A percentile compares a stretch with the other conserved stretches of the same genome.
These are phyloP conservation scores for Lentinula edodes DNA, from an alignment of 768 basidiomycete genomes.

Conservation along the genomic window DNA sequence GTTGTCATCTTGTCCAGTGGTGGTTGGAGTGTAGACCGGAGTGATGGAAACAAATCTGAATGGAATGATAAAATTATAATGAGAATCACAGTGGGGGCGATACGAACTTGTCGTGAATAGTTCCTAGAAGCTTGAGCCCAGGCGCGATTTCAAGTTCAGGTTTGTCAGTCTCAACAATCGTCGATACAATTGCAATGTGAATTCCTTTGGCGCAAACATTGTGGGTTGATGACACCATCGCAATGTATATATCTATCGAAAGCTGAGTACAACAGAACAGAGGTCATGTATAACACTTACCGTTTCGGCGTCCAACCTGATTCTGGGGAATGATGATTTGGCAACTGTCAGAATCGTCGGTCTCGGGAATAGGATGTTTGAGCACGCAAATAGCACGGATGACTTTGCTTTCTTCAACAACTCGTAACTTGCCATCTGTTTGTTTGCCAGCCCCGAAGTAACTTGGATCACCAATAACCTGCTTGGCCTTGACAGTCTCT, in stretches of 20 bases:
- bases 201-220: slow-evolving; percentile 96
- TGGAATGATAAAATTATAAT: neutral
- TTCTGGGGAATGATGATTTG: slow-evolving; percentile 99
- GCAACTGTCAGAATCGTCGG: slow-evolving; percentile 89
- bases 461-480: slow-evolving; percentile 96
- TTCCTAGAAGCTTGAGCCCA: slow-evolving; percentile 85
- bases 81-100: neutral
- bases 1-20: slow-evolving; percentile 75
- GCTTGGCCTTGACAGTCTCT: slow-evolving; percentile 95
- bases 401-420: slow-evolving; percentile 90
- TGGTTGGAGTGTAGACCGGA: slow-evolving; percentile 85
- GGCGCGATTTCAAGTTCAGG: slow-evolving; percentile 93
- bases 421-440: slow-evolving; percentile 73
- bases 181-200: slow-evolving; percentile 96
- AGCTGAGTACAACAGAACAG: neutral
- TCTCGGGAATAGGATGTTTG: slow-evolving; percentile 97
- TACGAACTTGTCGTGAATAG: slow-evolving; percentile 87
- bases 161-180: slow-evolving; percentile 90
- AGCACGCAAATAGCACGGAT: slow-evolving; percentile 96
- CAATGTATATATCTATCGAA: slow-evolving; percentile 90
- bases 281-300: slow-evolving; percentile 36
- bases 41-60: slow-evolving; percentile 85
- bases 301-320: slow-evolving; percentile 89
- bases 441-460: slow-evolving; percentile 84
- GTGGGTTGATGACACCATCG: slow-evolving; percentile 94